phyloP scores from a whole-genome alignment of 768 basidiomycete genomes.

The Pholiota molesta region DNA sequence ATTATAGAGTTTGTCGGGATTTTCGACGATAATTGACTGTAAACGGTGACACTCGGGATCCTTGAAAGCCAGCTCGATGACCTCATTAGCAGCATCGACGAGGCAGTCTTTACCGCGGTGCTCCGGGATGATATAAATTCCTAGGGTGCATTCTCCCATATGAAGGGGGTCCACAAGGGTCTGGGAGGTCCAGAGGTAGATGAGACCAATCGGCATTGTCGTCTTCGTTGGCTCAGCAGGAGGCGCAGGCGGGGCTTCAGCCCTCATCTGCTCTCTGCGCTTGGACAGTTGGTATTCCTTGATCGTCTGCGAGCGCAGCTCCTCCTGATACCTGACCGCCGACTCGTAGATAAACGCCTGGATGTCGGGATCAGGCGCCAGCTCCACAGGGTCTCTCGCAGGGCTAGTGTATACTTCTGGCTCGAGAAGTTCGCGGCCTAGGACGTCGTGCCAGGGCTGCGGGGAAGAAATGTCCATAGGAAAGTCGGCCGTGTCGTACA shows the following conservation, averaged over 20 bases:
- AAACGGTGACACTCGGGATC: slow-evolving; percentile 50
- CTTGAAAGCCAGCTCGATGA: slow-evolving; percentile 51
- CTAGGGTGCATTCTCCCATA: slow-evolving; percentile 53
- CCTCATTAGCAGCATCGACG: slow-evolving; percentile 45
- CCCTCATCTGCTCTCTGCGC: neutral
- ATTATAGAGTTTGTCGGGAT: slow-evolving; percentile 43
- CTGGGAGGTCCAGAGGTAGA: slow-evolving; percentile 42
- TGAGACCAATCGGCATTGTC: slow-evolving; percentile 37
- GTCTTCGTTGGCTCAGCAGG: slow-evolving; percentile 2
- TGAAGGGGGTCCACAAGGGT: slow-evolving; percentile 32
- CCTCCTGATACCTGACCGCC: slow-evolving; percentile 9
- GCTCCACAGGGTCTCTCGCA: neutral
- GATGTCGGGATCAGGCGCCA: slow-evolving; percentile 14
- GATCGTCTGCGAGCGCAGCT: slow-evolving; percentile 13
- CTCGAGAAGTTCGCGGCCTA: slow-evolving; percentile 24
- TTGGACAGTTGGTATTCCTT: slow-evolving; percentile 17
- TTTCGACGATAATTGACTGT: slow-evolving; percentile 52
- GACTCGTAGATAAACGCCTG: slow-evolving; percentile 18
- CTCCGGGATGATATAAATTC: slow-evolving; percentile 46
- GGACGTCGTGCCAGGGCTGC: slow-evolving; percentile 9
- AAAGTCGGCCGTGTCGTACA: neutral
- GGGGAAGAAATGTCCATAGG: neutral
- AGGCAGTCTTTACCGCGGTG: slow-evolving; percentile 48
- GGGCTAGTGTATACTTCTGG: slow-evolving; percentile 15
- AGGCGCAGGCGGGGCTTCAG: neutral